phyloP scores from a whole-genome alignment of 208 protist genomes.

The Trypanosoma melophagium region DNA sequence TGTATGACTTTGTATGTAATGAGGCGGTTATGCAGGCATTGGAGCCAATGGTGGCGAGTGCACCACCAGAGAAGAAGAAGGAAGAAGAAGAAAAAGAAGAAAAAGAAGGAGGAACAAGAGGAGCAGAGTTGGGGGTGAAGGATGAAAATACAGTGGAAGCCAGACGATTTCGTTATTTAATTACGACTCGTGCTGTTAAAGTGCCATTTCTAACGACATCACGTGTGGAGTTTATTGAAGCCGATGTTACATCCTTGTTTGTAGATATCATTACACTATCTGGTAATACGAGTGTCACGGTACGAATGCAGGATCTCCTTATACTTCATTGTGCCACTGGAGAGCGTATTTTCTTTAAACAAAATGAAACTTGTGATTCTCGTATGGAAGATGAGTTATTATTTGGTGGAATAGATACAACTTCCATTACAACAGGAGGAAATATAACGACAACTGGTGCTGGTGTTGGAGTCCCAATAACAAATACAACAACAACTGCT shows the following conservation, averaged over 20 bases:
- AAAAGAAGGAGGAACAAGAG: not conserved
- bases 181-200: conserved; percentile 67
- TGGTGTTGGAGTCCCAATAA: not conserved
- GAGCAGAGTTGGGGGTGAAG: not conserved
- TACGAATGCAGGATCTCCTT: conserved; percentile 64
- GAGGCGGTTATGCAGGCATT: conserved; percentile 56
- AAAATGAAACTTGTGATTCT: conserved; percentile 4
- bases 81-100: not conserved
- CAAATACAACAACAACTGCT: not conserved
- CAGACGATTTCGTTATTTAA: conserved; percentile 49
- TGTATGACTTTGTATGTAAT: conserved; percentile 81
- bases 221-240: conserved; percentile 64
- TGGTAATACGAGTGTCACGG: conserved; percentile 37
- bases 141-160: not conserved
- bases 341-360: conserved; percentile 58
- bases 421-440: not conserved
- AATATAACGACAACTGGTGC: not conserved
- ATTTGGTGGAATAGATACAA: not conserved
- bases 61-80: not conserved
- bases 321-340: conserved; percentile 61
- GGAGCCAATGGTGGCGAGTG: conserved; percentile 17
- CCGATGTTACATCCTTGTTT: conserved; percentile 56
- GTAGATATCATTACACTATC: conserved; percentile 55
- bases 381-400: not conserved
- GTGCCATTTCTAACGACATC: conserved; percentile 71